phyloP scores from a whole-genome alignment of 2,329 filamentous ascomycete genomes.

The Aspergillaceae sp. region DNA sequence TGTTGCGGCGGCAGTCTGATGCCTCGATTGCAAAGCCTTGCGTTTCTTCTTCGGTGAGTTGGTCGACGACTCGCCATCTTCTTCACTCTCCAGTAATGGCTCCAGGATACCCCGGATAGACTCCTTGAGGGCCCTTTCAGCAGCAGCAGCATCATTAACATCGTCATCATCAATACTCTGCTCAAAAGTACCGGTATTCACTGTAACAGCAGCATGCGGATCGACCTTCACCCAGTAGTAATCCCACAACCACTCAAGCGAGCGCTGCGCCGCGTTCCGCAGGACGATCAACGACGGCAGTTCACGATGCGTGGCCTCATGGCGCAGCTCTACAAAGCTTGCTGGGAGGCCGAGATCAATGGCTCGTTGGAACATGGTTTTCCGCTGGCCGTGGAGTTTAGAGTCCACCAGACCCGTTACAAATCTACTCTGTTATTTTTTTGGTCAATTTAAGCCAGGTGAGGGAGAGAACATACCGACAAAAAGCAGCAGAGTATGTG shows the following conservation, averaged over 20 bases:
- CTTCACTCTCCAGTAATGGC: constrained; percentile 6
- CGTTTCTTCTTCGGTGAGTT: constrained; percentile 21
- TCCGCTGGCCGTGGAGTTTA: constrained; percentile 32
- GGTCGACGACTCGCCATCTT: constrained; percentile 8
- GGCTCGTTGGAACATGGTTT: constrained; percentile 39
- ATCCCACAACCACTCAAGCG: constrained; percentile 76
- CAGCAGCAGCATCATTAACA: too few relatives aligned
- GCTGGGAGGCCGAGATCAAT: constrained; percentile 40
- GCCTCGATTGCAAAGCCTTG: constrained; percentile 14
- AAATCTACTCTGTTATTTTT: constrained; percentile 23
- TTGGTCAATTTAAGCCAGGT: neutral
- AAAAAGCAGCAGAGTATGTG: constrained; percentile 39
- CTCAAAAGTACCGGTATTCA: neutral
- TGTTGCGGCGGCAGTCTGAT: constrained; percentile 13
- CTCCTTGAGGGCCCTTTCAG: constrained; percentile 4
- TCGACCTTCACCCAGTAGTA: constrained; percentile 66
- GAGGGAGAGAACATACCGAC: constrained; percentile 25
- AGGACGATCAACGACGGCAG: constrained; percentile 68
- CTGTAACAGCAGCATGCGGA: constrained; percentile 9
- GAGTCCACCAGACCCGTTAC: constrained; percentile 39
- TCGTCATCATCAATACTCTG: constrained; percentile 4
- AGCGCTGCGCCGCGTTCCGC: constrained; percentile 59
- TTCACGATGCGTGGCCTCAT: constrained; percentile 85
- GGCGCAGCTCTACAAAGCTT: constrained; percentile 78
- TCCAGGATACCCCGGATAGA: constrained; percentile 13